Base-by-base conservation (phyloP, 2,329 filamentous ascomycete genomes). In the Hypoxylon sp. region DNA sequence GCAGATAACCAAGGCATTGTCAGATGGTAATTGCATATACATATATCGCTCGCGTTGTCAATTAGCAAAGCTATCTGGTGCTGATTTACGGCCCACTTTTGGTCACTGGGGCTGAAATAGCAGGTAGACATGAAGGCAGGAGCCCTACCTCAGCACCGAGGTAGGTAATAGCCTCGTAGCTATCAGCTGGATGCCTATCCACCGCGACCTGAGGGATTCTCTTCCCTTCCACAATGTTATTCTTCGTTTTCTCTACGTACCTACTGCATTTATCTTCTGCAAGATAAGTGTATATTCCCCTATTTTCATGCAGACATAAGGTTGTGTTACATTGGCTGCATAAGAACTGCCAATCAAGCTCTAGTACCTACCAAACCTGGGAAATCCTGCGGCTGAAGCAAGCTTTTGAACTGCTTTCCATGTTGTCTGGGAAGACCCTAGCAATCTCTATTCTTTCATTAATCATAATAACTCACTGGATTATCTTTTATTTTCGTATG, bases 21-120 rank as follows among this genome's bases (percentile, higher is more conserved):
- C 37, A 47, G 23, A 27, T 46, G 32, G 25, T 55, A 37, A 21
- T 41, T 57, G 27, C 32, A 41, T 47, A 11, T 41, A 9, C 27
- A 29, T 23, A 25, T 30, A 48, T 30, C 5, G 21, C 32, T 32
- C 30, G 37, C 27, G 21, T 51, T 34, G 29, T 51, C 23, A 51
- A 41, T 37, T 19, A 45, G 37, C 45, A 34, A 63, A 47, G 21
- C 39, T 11, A 25, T 37, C 51, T 5, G 16, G 25, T 19, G 27
- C 48, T 47, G 21, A 32, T 50, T 48, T 54, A 23, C 27, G 56
- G 53, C 27, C 58, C 46, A 59, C 50, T 45, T 57, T 67, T 63
- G 67, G 63, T 69, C 52, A 59, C 59, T 4, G 52, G 56, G 67
- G 67, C 67, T 69, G 67, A 69, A 64, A 6, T 27, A 3, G 12